A percentile compares a stretch with the other conserved stretches of the same genome.
Conservation (phyloP, 139 green algal species). For the Microglena sp. region DNA sequence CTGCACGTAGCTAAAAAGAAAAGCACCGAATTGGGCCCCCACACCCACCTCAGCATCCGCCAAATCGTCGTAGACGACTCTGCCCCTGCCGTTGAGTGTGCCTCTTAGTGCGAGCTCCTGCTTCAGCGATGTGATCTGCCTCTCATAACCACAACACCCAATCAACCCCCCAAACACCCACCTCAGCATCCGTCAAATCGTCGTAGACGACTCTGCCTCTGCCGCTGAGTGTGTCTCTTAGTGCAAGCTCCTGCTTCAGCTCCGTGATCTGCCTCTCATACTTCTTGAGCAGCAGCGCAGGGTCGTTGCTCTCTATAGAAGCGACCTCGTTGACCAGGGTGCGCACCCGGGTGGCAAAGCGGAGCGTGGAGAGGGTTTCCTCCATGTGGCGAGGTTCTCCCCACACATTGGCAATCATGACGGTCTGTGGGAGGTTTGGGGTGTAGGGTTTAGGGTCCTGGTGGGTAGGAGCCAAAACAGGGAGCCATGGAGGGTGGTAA, state of each 20-base stretch:
- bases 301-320: conserved; percentile 62
- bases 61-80: conserved; percentile 58
- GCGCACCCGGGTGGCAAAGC: conserved; percentile 51
- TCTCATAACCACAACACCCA: conserved; percentile 46
- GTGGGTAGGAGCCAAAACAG: too few relatives aligned
- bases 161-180: too few relatives aligned
- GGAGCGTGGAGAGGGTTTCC: conserved; percentile 65
- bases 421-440: conserved; percentile 23
- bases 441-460: too few relatives aligned
- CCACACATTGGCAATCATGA: conserved; percentile 75
- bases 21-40: too few relatives aligned
- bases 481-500: not conserved
- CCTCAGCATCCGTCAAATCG: conserved; percentile 50
- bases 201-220: conserved; percentile 48
- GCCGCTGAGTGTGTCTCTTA: conserved; percentile 65
- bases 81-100: conserved; percentile 46
- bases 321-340: conserved; percentile 44
- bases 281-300: conserved; percentile 38
- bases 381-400: conserved; percentile 50
- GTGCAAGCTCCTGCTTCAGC: conserved; percentile 75
- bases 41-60: conserved; percentile 40
- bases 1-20: too few relatives aligned
- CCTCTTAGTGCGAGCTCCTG: conserved; percentile 77
- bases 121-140: conserved; percentile 70
- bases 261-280: conserved; percentile 71